phyloP scores from a whole-genome alignment of 768 basidiomycete species.

The Rhizopogon sp. region DNA sequence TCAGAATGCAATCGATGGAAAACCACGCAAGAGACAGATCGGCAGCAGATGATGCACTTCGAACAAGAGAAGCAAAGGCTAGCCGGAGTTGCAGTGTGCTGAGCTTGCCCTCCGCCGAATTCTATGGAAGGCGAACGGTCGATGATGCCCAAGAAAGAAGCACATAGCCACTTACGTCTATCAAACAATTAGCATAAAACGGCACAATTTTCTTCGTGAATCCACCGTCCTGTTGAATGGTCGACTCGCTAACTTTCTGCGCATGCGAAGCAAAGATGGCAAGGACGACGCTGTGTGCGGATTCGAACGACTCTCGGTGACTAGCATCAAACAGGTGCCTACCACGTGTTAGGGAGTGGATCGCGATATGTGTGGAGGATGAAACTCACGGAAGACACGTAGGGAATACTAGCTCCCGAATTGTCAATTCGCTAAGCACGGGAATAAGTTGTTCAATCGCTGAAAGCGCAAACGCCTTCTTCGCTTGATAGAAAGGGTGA shows the following conservation, averaged over 20 bases:
- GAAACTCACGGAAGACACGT: constrained; percentile 60
- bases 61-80: constrained; percentile 69
- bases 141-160: not conserved
- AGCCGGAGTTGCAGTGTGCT: constrained; percentile 63
- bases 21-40: constrained; percentile 57
- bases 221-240: constrained; percentile 16
- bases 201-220: constrained; percentile 61
- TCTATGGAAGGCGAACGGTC: constrained; percentile 33
- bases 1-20: constrained; percentile 55
- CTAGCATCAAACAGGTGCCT: constrained; percentile 56
- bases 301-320: constrained; percentile 78
- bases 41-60: constrained; percentile 45
- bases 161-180: constrained; percentile 47
- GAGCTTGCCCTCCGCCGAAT: constrained; percentile 56
- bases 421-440: constrained; percentile 44
- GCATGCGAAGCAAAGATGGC: constrained; percentile 65
- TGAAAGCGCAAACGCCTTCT: constrained; percentile 61
- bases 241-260: constrained; percentile 24
- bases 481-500: constrained; percentile 27
- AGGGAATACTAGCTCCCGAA: constrained; percentile 53
- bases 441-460: constrained; percentile 77
- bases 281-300: constrained; percentile 79
- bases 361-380: not conserved
- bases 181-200: constrained; percentile 66
- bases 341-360: constrained; percentile 1